Base-by-base conservation (phyloP, 345 rosid species). In the Lepidium sativum region DNA sequence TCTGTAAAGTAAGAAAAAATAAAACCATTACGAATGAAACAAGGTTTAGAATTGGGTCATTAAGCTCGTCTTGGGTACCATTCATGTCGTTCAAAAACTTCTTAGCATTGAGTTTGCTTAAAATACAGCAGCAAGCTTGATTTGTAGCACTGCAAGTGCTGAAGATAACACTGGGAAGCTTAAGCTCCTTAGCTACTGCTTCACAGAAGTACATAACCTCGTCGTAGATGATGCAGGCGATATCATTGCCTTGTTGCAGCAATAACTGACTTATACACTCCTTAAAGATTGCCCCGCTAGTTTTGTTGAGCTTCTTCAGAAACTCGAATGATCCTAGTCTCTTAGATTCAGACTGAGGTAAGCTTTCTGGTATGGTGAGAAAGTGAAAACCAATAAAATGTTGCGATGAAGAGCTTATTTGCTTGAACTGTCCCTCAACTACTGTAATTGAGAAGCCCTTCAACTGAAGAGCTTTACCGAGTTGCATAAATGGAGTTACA, bases 401-500 rank as follows among this genome's bases (percentile, higher is more conserved):
- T 12, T 52, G 32, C 0, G n/a, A 33, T 17, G 65, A 54, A 47
- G 63, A 48, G 43, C 2, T 27, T 1, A 82, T 80, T 11, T 45
- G 70, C 47, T 75, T 77, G 63, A 68, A 68, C 3, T 37, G 21
- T 31, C 67, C 23, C 47, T 81, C 80, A 63, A 57, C 72, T 29
- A 87, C 31, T 10, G 88, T 80, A 66, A 90, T 80, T 62, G 74
- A 70, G 74, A 82, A 87, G 8, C 91, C 90, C 5, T 54, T 79
- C 4, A 68, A 71, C 20, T 82, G 67, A 38, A 90, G 86, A 32
- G 78, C 60, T 45, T 79, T 32, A 4, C 73, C 90, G 0, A 85
- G 88, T 44, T 81, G 83, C 70, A 90, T 78, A 74, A 87, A 73
- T 0, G 90, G 92, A 55, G 69, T 84, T 44, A 81, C 29, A 66